These are phyloP conservation scores for Diplotaxis tenuifolia DNA, from an alignment of 345 rosid species.

Conservation along the genomic window DNA sequence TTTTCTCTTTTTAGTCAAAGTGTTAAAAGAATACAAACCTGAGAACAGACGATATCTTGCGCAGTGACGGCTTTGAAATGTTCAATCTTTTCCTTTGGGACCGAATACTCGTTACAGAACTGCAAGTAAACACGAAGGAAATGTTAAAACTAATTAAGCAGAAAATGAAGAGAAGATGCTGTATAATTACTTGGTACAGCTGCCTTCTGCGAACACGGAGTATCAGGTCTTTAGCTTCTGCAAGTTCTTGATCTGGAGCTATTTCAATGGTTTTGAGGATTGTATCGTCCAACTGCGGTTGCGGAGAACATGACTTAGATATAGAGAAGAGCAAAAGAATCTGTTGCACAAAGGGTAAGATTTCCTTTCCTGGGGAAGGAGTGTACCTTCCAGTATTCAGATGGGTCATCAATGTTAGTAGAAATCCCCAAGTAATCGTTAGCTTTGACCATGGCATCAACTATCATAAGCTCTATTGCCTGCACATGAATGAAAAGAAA, in stretches of 20 bases:
- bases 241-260: conserved; percentile 66
- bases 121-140: conserved; percentile 37
- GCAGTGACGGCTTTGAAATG: conserved; percentile 80
- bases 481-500: conserved; percentile 33
- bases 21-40: conserved; percentile 44
- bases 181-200: conserved; percentile 66
- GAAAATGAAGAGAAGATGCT: not conserved
- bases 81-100: conserved; percentile 79
- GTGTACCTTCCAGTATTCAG: conserved; percentile 83
- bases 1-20: not conserved
- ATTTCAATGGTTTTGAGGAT: conserved; percentile 80
- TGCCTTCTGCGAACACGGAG: conserved; percentile 83
- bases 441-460: conserved; percentile 84
- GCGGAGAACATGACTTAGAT: not conserved
- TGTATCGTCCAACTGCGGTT: conserved; percentile 80
- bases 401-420: conserved; percentile 62
- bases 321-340: not conserved
- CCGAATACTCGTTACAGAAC: conserved; percentile 96
- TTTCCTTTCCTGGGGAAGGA: conserved; percentile 9
- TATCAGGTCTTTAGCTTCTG: conserved; percentile 73
- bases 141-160: not conserved
- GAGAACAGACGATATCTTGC: conserved; percentile 87
- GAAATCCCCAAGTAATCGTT: conserved; percentile 62
- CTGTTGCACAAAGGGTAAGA: not conserved
- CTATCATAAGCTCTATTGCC: conserved; percentile 93